Evolutionary conservation across 257 asterid species (phyloP).

Genomic region (Nicotiana attenuata): DNA sequence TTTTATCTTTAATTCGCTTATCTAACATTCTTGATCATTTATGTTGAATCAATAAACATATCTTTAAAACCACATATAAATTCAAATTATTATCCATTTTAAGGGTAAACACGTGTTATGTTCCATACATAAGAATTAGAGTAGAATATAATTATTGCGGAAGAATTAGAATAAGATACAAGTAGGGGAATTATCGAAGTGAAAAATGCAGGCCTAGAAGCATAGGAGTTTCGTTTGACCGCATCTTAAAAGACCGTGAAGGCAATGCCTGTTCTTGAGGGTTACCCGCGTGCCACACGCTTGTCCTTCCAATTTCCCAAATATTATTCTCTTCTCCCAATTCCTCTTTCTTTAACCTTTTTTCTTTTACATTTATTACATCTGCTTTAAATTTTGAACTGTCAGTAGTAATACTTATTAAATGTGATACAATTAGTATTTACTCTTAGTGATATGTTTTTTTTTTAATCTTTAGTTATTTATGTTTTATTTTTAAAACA

Average conservation of each 20-base stretch:
- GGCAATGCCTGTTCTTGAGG: neutral
- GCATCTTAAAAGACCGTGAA: slow-evolving; percentile 45
- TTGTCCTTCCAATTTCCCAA: slow-evolving; percentile 31
- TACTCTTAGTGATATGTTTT: too few relatives aligned
- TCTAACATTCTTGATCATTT: too few relatives aligned
- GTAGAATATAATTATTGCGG: too few relatives aligned
- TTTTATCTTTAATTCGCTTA: too few relatives aligned
- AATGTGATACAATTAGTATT: neutral
- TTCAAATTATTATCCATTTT: too few relatives aligned
- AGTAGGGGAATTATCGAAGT: neutral
- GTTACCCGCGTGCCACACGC: slow-evolving; percentile 12
- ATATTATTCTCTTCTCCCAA: slow-evolving; percentile 34
- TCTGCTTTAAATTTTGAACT: slow-evolving; percentile 4
- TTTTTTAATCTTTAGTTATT: too few relatives aligned
- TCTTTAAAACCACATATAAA: too few relatives aligned
- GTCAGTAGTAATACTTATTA: neutral
- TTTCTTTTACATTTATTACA: neutral
- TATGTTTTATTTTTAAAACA: too few relatives aligned
- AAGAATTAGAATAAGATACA: neutral
- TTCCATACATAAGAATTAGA: too few relatives aligned
- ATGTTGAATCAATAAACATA: too few relatives aligned
- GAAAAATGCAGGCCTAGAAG: slow-evolving; percentile 5
- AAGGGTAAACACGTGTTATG: too few relatives aligned
- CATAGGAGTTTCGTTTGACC: slow-evolving; percentile 29
- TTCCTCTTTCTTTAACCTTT: neutral